These are phyloP conservation scores for Didymella exigua DNA, from an alignment of 2,329 filamentous ascomycete species.

Conservation along the genomic window DNA sequence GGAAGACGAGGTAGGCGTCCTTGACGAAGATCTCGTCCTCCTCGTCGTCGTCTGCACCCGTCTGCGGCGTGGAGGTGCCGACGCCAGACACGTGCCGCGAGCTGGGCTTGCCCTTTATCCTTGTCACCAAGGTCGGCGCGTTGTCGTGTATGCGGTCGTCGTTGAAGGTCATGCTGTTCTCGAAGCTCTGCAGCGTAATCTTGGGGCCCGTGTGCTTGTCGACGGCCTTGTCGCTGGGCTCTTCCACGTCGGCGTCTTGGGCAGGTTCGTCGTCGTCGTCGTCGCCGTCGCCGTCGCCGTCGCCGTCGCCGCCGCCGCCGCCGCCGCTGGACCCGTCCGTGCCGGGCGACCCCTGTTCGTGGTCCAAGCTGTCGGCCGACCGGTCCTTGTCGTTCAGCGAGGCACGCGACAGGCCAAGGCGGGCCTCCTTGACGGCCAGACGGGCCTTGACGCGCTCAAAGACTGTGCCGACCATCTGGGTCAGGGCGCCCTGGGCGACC, in stretches of 20 bases:
- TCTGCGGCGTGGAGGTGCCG: constrained; percentile 44
- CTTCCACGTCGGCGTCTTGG: constrained; percentile 42
- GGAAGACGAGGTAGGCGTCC: constrained; percentile 95
- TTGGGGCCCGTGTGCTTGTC: constrained; percentile 59
- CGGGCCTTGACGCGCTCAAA: constrained; percentile 92
- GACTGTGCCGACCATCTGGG: constrained; percentile 98
- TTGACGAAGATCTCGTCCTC: constrained; percentile 97
- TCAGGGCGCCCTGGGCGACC: constrained; percentile 93
- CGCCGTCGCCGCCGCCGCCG: constrained; percentile 38
- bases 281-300: constrained; percentile 2
- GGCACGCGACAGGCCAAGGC: constrained; percentile 60
- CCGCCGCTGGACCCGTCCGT: constrained; percentile 43
- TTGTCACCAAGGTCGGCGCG: constrained; percentile 69
- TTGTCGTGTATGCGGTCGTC: constrained; percentile 70
- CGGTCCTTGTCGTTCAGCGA: constrained; percentile 48
- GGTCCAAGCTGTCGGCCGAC: constrained; percentile 41
- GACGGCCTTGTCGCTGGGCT: constrained; percentile 52
- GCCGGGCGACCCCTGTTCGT: constrained; percentile 28
- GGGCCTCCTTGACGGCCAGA: constrained; percentile 83
- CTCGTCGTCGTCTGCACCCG: constrained; percentile 62
- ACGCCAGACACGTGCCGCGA: constrained; percentile 53
- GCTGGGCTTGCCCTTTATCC: constrained; percentile 57
- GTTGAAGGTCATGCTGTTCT: constrained; percentile 69
- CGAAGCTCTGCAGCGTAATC: constrained; percentile 71
- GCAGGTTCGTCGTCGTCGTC: constrained; percentile 51